phyloP scores from a whole-genome alignment of 495 filamentous ascomycete genomes.

The Aspergillus saccharolyticus region DNA sequence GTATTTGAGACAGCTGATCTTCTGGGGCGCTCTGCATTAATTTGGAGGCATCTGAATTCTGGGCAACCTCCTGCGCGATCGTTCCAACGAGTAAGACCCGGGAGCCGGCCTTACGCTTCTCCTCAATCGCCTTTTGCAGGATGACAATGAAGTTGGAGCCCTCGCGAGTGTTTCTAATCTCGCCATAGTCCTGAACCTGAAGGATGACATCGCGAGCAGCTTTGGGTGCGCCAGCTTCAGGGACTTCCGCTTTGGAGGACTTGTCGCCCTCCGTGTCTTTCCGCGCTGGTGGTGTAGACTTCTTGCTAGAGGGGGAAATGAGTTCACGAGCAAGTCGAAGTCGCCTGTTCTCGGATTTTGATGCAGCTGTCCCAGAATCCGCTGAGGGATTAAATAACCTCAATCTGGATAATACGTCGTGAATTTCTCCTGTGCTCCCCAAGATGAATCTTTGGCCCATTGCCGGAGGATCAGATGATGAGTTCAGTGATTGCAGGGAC shows the following conservation, averaged over 20 bases:
- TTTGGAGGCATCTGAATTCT: constrained; percentile 40
- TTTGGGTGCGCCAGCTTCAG: constrained; percentile 3
- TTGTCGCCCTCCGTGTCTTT: constrained; percentile 3
- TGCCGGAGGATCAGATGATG: constrained; percentile 30
- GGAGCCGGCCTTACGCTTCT: constrained; percentile 61
- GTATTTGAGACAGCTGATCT: constrained; percentile 44
- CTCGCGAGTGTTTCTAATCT: constrained; percentile 58
- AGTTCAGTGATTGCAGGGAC: not conserved
- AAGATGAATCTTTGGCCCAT: constrained; percentile 25
- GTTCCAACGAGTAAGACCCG: constrained; percentile 75
- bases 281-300: constrained; percentile 1
- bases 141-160: constrained; percentile 59
- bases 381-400: constrained; percentile 32
- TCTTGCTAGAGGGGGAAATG: constrained; percentile 23
- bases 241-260: constrained; percentile 12
- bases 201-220: constrained; percentile 54
- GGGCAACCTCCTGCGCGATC: constrained; percentile 32
- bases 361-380: constrained; percentile 19
- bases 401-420: constrained; percentile 36
- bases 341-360: constrained; percentile 30
- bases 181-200: constrained; percentile 74
- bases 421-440: constrained; percentile 29
- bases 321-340: constrained; percentile 34
- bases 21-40: constrained; percentile 44
- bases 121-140: constrained; percentile 65